phyloP scores from a whole-genome alignment of 257 asterid species.

The Eucommia ulmoides region DNA sequence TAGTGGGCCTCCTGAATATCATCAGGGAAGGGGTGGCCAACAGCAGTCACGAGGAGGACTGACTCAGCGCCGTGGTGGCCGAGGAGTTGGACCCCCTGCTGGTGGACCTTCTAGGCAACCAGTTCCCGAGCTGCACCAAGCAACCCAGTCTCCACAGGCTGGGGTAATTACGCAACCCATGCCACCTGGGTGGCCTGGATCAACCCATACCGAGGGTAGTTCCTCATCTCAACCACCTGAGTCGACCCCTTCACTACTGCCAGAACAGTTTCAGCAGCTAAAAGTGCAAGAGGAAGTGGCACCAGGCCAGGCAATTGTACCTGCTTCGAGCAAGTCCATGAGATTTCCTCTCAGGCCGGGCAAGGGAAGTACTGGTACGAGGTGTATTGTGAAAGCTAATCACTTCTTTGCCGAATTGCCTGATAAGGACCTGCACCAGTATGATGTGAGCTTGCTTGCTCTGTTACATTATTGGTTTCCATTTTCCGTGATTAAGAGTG shows the following conservation, averaged over 20 bases:
- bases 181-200: slow-evolving; percentile 27
- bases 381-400: slow-evolving; percentile 80
- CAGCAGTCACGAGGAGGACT: slow-evolving; percentile 54
- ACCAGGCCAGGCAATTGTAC: slow-evolving; percentile 37
- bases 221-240: slow-evolving; percentile 43
- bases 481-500: too few relatives aligned
- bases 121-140: slow-evolving; percentile 98
- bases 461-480: too few relatives aligned
- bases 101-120: slow-evolving; percentile 72
- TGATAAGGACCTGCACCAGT: slow-evolving; percentile 86
- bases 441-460: slow-evolving; percentile 47
- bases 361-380: slow-evolving; percentile 58
- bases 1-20: slow-evolving; percentile 24
- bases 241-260: slow-evolving; percentile 20
- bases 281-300: slow-evolving; percentile 34
- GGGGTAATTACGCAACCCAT: slow-evolving; percentile 27
- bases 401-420: slow-evolving; percentile 90
- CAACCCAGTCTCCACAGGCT: slow-evolving; percentile 51
- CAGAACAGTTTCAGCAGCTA: slow-evolving; percentile 34
- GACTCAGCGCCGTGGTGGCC: slow-evolving; percentile 41
- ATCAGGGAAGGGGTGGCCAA: slow-evolving; percentile 35
- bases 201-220: slow-evolving; percentile 37
- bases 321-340: slow-evolving; percentile 76
- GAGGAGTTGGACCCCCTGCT: slow-evolving; percentile 28
- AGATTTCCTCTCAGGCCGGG: slow-evolving; percentile 90